Conservation (phyloP, 805 yeast genomes). For the Candida rishiriensis region DNA sequence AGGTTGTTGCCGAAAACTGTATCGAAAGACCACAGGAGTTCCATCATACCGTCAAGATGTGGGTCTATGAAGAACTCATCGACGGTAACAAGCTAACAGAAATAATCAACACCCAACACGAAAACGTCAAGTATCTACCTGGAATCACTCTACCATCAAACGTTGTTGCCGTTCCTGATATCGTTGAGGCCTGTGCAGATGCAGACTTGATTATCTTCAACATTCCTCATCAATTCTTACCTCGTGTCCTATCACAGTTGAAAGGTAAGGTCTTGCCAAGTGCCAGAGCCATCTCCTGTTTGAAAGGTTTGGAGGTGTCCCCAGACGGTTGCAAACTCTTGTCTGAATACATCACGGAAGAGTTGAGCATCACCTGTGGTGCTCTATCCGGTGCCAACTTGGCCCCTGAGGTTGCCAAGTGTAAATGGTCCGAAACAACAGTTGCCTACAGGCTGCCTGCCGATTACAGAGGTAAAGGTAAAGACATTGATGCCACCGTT, state of each 20-base stretch:
- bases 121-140: conserved; percentile 94
- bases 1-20: conserved; percentile 87
- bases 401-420: conserved; percentile 94
- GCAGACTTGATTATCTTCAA: conserved; percentile 90
- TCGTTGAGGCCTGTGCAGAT: conserved; percentile 67
- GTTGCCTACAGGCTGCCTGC: conserved; percentile 80
- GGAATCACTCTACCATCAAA: conserved; percentile 81
- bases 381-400: conserved; percentile 96
- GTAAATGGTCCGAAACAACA: conserved; percentile 97
- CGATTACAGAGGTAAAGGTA: conserved; percentile 63
- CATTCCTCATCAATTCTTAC: conserved; percentile 95
- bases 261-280: conserved; percentile 66
- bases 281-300: conserved; percentile 88
- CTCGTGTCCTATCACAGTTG: conserved; percentile 68
- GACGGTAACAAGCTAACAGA: conserved; percentile 81
- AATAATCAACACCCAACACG: conserved; percentile 85
- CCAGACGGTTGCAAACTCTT: conserved; percentile 81
- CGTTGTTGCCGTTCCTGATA: conserved; percentile 81
- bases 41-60: conserved; percentile 77
- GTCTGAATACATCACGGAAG: conserved; percentile 72
- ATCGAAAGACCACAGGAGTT: conserved; percentile 68
- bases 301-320: conserved; percentile 90
- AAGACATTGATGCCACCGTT: conserved; percentile 66
- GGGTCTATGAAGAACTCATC: conserved; percentile 89
- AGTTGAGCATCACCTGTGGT: conserved; percentile 87